Percentiles rank a stretch among this genome's conserved stretches.
Conservation (phyloP, 768 basidiomycete genomes). For the Podaxis mareebaensis region DNA sequence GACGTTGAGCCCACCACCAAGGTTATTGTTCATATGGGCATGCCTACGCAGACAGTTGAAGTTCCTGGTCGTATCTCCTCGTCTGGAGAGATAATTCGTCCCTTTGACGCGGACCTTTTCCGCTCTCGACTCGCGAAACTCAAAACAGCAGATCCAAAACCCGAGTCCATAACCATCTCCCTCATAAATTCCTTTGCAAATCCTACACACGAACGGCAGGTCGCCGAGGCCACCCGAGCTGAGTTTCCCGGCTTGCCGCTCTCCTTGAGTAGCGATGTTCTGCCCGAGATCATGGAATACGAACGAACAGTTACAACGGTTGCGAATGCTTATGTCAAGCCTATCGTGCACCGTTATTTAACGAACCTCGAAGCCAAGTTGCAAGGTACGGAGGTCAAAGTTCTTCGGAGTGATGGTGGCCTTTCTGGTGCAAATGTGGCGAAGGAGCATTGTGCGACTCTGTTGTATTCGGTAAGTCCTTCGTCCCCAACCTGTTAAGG, state of each 20-base stretch:
- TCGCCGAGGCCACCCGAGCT: slow-evolving; percentile 19
- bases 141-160: slow-evolving; percentile 19
- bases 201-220: slow-evolving; percentile 24
- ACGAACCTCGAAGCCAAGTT: slow-evolving; percentile 24
- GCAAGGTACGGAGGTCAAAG: slow-evolving; percentile 23
- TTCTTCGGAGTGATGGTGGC: slow-evolving; percentile 29
- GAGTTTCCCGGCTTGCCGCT: slow-evolving; percentile 29
- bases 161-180: slow-evolving; percentile 28
- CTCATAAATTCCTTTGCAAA: slow-evolving; percentile 30
- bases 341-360: slow-evolving; percentile 26
- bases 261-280: slow-evolving; percentile 25
- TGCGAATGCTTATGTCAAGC: slow-evolving; percentile 30
- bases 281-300: slow-evolving; percentile 29
- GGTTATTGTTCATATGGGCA: background rate
- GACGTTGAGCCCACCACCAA: background rate
- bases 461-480: slow-evolving; percentile 22
- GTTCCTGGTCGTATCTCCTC: slow-evolving; percentile 30
- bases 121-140: slow-evolving; percentile 21
- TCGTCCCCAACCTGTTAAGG: background rate
- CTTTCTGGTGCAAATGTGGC: slow-evolving; percentile 24
- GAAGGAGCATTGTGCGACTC: slow-evolving; percentile 27
- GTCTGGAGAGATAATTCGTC: slow-evolving; percentile 26
- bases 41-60: slow-evolving; percentile 25
- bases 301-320: slow-evolving; percentile 30
- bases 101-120: slow-evolving; percentile 24